Percentiles rank a stretch among this genome's conserved stretches.
Evolutionary conservation across 2,329 filamentous ascomycete genomes (phyloP).

Genomic region (Alternaria sp.): DNA sequence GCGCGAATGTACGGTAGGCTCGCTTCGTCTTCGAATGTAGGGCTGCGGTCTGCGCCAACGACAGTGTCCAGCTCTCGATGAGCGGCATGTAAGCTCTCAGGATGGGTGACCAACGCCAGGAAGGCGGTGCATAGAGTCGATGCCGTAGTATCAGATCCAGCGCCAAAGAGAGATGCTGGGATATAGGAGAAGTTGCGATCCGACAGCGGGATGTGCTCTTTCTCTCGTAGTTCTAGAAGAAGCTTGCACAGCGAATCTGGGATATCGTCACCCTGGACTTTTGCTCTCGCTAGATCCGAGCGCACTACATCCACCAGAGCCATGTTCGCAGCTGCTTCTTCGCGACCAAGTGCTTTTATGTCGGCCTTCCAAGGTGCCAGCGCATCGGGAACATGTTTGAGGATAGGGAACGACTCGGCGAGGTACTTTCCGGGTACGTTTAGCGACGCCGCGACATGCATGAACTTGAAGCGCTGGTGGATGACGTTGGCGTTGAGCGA

Average conservation of each 20-base stretch:
- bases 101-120: slow-evolving; percentile 56
- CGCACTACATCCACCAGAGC: slow-evolving; percentile 51
- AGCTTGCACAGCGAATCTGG: slow-evolving; percentile 55
- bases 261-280: slow-evolving; percentile 40
- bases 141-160: slow-evolving; percentile 59
- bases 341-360: slow-evolving; percentile 47
- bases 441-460: slow-evolving; percentile 56
- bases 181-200: slow-evolving; percentile 54
- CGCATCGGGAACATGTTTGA: slow-evolving; percentile 53
- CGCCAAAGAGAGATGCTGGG: slow-evolving; percentile 55
- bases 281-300: slow-evolving; percentile 47
- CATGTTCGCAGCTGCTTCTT: slow-evolving; percentile 52
- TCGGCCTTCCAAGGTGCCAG: slow-evolving; percentile 58
- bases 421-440: slow-evolving; percentile 56
- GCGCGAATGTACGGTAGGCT: slow-evolving; percentile 49
- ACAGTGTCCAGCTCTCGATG: slow-evolving; percentile 52
- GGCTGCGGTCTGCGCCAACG: slow-evolving; percentile 38
- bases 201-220: slow-evolving; percentile 49
- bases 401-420: slow-evolving; percentile 54
- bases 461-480: slow-evolving; percentile 55
- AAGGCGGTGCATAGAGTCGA: slow-evolving; percentile 58
- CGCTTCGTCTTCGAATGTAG: slow-evolving; percentile 47
- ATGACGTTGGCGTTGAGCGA: slow-evolving; percentile 56
- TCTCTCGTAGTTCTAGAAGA: slow-evolving; percentile 51
- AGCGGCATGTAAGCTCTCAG: slow-evolving; percentile 51